phyloP scores from a whole-genome alignment of 179 eudicot species.

The Sideroxylon spinosum region DNA sequence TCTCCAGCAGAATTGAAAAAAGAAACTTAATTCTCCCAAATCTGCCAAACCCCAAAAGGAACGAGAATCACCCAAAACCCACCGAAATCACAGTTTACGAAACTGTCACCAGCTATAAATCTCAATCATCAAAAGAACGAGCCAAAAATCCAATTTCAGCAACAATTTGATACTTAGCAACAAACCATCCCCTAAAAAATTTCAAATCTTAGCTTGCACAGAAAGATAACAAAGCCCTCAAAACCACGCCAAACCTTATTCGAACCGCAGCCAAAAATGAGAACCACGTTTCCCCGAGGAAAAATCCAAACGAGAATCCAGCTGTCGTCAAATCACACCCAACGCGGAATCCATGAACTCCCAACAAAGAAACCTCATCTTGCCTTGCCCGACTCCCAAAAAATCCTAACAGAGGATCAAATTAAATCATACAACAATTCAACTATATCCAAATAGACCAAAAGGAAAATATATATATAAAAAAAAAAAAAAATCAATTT shows the following conservation, averaged over 20 bases:
- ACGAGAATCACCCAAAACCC: background rate
- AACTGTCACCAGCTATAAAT: background rate
- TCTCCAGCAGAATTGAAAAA: background rate
- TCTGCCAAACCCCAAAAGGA: background rate
- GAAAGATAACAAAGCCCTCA: background rate
- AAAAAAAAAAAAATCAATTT: background rate
- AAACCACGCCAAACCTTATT: constrained; percentile 7
- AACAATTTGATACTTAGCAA: background rate
- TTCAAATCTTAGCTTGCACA: too few species aligned
- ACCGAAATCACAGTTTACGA: background rate
- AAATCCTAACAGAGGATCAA: background rate
- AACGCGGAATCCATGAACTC: constrained; percentile 21
- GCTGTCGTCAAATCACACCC: constrained; percentile 25
- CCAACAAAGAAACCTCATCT: constrained; percentile 11
- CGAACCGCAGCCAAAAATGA: constrained; percentile 9
- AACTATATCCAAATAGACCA: background rate
- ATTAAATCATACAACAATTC: background rate
- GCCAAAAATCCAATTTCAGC: background rate
- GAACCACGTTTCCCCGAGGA: constrained; percentile 29
- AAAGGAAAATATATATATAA: too few species aligned
- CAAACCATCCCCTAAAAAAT: background rate
- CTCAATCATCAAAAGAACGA: background rate
- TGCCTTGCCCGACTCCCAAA: background rate
- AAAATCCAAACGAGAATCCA: constrained; percentile 23
- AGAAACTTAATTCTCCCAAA: background rate